phyloP scores from a whole-genome alignment of 257 asterid genomes.

The Phtheirospermum japonicum region DNA sequence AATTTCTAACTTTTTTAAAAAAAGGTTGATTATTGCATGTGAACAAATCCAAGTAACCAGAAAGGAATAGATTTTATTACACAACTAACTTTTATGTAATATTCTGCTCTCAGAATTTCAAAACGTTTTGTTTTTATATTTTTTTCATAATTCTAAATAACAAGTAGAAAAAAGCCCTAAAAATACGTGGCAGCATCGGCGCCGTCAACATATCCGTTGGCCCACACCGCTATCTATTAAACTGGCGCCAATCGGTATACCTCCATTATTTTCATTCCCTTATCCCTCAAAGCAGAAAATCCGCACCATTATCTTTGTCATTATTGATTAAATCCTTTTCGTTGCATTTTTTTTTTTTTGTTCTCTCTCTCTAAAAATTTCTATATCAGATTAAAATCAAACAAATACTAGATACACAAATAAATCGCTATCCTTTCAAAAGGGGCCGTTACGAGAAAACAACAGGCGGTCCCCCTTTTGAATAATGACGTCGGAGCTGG shows the following conservation, averaged over 20 bases:
- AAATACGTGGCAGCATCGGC: slow-evolving; percentile 38
- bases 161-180: slow-evolving; percentile 5
- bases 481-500: slow-evolving; percentile 40
- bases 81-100: too few species aligned
- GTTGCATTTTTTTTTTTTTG: not conserved
- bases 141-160: not conserved
- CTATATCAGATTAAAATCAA: not conserved
- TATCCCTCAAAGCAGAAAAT: slow-evolving; percentile 14
- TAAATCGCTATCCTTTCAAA: not conserved
- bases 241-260: slow-evolving; percentile 47
- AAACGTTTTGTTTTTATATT: not conserved
- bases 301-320: slow-evolving; percentile 20
- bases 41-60: too few species aligned
- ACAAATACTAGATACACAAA: not conserved
- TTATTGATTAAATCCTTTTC: not conserved
- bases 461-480: slow-evolving; percentile 22
- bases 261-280: slow-evolving; percentile 26
- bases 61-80: too few species aligned
- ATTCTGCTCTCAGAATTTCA: too few species aligned
- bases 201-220: slow-evolving; percentile 26
- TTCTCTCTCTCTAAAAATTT: slow-evolving; percentile 18
- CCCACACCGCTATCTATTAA: slow-evolving; percentile 31
- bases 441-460: slow-evolving; percentile 27
- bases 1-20: not conserved
- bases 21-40: not conserved